These are phyloP conservation scores for Phytophthora hibernalis DNA, from an alignment of 352 stramenopile genomes.

Conservation along the genomic window DNA sequence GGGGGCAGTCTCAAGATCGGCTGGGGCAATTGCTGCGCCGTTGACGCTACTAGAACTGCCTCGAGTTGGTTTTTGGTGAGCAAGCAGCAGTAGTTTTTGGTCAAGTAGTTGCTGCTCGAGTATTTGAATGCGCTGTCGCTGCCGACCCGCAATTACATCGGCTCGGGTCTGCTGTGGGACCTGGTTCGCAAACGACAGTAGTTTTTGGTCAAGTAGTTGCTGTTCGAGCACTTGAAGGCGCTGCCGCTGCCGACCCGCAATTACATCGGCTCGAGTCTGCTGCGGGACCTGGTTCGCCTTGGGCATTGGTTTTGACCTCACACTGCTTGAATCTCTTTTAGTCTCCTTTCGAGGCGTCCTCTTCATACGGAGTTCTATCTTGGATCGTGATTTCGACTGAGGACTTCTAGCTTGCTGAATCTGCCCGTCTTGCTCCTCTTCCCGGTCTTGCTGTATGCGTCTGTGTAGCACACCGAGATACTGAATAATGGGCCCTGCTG, in stretches of 20 bases:
- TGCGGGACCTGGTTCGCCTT: neutral
- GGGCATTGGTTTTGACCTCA: neutral
- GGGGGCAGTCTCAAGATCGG: conserved; percentile 17
- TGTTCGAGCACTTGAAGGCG: conserved; percentile 69
- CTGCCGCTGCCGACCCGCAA: conserved; percentile 53
- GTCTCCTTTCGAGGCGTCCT: conserved; percentile 5
- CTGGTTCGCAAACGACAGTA: no score
- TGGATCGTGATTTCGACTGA: conserved; percentile 5
- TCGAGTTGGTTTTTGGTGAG: conserved; percentile 19
- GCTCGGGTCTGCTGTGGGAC: conserved; percentile 10
- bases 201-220: conserved; percentile 71
- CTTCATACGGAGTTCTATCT: conserved; percentile 16
- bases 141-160: conserved; percentile 42
- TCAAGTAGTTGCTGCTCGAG: conserved; percentile 75
- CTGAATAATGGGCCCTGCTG: conserved; percentile 51
- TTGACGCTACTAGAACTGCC: conserved; percentile 2
- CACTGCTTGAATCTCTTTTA: conserved; percentile 11
- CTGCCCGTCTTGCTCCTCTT: conserved; percentile 28
- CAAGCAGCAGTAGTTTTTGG: conserved; percentile 54
- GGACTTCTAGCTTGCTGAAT: neutral
- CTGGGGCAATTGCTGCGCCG: conserved; percentile 19
- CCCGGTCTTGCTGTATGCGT: conserved; percentile 18
- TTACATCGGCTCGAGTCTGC: conserved; percentile 28
- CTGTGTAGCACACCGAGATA: conserved; percentile 54
- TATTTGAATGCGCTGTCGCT: conserved; percentile 63